These are phyloP conservation scores for Syzygium syzygioides DNA, from an alignment of 441 rosid genomes.

Conservation along the genomic window DNA sequence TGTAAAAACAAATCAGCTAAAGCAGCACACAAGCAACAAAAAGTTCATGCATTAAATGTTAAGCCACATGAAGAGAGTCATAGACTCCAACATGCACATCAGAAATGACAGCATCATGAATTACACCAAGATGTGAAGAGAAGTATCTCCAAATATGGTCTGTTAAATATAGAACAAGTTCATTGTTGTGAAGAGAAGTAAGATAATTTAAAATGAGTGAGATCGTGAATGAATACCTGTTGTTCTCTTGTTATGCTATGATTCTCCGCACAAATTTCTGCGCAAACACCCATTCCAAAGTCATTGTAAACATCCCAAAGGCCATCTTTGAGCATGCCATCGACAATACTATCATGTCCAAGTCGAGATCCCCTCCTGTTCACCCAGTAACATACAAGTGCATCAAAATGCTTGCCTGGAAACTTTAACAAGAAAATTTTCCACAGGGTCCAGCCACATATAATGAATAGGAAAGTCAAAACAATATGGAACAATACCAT, in stretches of 20 bases:
- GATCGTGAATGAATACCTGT: conserved; percentile 40
- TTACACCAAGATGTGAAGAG: not conserved
- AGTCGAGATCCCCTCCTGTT: conserved; percentile 80
- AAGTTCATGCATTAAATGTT: not conserved
- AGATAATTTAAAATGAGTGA: not conserved
- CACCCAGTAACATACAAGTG: not conserved
- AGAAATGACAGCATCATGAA: not conserved
- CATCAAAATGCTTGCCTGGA: not conserved
- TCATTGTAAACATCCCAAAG: conserved; percentile 95
- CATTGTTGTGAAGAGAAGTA: not conserved
- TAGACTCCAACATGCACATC: not conserved
- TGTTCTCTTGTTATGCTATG: conserved; percentile 61
- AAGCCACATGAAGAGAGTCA: not conserved
- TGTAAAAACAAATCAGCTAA: not conserved
- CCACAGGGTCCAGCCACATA: not conserved
- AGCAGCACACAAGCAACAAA: not conserved
- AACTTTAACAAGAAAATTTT: not conserved
- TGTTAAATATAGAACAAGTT: not conserved
- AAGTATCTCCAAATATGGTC: not conserved
- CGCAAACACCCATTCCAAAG: conserved; percentile 92
- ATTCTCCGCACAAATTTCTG: conserved; percentile 80
- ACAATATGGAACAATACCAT: not conserved
- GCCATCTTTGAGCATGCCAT: conserved; percentile 94
- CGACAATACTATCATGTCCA: conserved; percentile 78
- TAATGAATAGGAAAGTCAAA: not conserved